A percentile compares a stretch with the other conserved stretches of the same genome.
Conservation (phyloP, 805 yeast species). For the Kodamaea laetipori region DNA sequence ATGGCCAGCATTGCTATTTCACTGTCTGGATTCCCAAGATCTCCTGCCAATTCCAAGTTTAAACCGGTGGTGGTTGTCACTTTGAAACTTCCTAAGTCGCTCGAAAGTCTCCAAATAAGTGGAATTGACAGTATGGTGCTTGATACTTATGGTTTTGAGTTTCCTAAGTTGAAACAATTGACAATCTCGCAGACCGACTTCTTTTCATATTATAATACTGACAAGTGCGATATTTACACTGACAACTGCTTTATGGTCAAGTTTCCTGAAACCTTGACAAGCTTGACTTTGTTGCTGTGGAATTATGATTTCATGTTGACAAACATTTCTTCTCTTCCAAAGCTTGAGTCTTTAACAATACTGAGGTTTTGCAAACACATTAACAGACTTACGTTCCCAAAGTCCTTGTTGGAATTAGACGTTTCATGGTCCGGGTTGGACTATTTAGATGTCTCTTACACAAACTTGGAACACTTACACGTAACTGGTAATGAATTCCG, state of each 20-base stretch:
- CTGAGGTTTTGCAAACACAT: neutral
- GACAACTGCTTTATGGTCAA: neutral
- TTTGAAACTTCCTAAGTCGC: neutral
- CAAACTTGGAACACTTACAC: conserved; percentile 5
- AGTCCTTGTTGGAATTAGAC: neutral
- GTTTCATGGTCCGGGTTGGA: neutral
- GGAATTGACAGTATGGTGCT: neutral
- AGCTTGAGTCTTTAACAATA: neutral
- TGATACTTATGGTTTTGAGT: neutral
- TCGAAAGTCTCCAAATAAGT: neutral
- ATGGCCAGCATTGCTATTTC: neutral
- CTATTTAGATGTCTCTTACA: neutral
- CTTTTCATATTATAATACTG: neutral
- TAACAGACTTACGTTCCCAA: neutral
- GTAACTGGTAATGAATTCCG: neutral
- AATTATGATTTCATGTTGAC: neutral
- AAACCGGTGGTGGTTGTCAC: neutral
- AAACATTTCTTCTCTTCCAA: neutral
- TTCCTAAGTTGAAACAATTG: neutral
- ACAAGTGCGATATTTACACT: neutral
- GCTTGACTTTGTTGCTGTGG: conserved; percentile 1
- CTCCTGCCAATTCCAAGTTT: neutral
- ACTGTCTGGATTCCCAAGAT: neutral
- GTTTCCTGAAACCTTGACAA: neutral
- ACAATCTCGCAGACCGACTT: conserved; percentile 2